These are phyloP conservation scores for Coemansia sp. DNA, from an alignment of 192 early-diverging fungal genomes.

Conservation along the genomic window DNA sequence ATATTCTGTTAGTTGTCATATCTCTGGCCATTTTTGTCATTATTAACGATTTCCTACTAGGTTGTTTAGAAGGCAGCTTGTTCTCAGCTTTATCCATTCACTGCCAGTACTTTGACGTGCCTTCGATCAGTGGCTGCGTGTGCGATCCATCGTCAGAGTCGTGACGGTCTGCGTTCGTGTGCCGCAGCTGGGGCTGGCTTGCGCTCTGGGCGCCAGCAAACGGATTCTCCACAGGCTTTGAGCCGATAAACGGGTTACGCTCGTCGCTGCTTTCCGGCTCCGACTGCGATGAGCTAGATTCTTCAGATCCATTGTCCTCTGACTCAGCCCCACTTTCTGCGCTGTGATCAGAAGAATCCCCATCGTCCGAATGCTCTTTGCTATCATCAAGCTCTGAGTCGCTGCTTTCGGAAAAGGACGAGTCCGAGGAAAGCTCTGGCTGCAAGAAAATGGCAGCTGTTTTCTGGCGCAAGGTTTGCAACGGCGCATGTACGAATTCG, in stretches of 20 bases:
- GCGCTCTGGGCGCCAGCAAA: constrained; percentile 5
- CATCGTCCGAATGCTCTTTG: not conserved
- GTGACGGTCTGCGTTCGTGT: not conserved
- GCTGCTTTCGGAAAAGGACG: constrained; percentile 13
- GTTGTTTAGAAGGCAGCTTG: too few species aligned
- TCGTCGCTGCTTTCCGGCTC: constrained; percentile 2
- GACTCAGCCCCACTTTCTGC: not conserved
- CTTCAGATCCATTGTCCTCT: not conserved
- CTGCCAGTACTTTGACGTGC: constrained; percentile 51
- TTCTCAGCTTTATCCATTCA: not conserved
- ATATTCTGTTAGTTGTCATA: too few species aligned
- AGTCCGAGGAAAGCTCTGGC: constrained; percentile 12
- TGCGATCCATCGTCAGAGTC: constrained; percentile 11
- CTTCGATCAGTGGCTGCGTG: constrained; percentile 29
- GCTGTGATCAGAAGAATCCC: not conserved
- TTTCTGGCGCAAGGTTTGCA: not conserved
- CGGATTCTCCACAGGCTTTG: not conserved
- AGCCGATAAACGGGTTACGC: not conserved
- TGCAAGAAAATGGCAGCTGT: constrained; percentile 33
- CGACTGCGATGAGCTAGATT: not conserved
- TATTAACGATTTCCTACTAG: too few species aligned
- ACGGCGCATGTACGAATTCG: not conserved
- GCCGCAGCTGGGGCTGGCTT: not conserved
- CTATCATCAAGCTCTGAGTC: constrained; percentile 1
- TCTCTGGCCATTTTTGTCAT: too few species aligned